A percentile compares a stretch with the other conserved stretches of the same genome.
These are phyloP conservation scores for Pythium chondricola DNA, from an alignment of 352 stramenopile genomes.

Conservation along the genomic window DNA sequence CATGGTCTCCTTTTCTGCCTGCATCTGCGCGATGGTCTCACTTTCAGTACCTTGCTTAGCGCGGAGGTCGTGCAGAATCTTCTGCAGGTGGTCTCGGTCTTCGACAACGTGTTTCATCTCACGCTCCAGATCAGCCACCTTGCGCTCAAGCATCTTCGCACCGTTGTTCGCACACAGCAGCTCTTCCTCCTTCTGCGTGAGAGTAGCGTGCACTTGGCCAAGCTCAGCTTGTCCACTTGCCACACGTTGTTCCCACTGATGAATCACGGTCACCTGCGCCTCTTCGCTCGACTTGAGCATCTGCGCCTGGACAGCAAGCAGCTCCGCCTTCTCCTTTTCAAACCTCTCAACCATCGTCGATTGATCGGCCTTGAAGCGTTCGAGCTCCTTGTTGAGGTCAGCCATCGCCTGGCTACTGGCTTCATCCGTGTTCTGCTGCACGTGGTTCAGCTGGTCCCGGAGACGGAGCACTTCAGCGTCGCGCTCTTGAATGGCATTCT, in stretches of 20 bases:
- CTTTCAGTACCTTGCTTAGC: background rate
- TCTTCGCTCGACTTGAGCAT: conserved; percentile 1
- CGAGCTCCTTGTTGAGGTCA: too few species aligned
- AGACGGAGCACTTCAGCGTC: conserved; percentile 4
- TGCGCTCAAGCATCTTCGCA: background rate
- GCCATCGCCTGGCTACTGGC: too few species aligned
- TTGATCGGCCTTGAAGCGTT: too few species aligned
- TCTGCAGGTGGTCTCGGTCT: background rate
- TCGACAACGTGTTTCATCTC: background rate
- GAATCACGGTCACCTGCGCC: background rate
- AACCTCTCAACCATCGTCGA: too few species aligned
- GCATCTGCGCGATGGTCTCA: background rate
- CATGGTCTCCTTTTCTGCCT: background rate
- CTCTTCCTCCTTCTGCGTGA: background rate
- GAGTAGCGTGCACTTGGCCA: background rate
- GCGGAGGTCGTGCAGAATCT: background rate
- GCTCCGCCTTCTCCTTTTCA: conserved; percentile 1
- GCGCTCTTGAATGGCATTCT: conserved; percentile 4
- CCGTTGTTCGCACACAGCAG: background rate
- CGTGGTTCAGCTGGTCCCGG: conserved; percentile 2
- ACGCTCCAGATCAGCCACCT: background rate
- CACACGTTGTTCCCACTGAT: background rate
- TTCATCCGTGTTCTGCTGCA: too few species aligned
- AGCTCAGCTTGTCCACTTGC: conserved; percentile 6
- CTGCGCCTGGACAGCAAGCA: background rate